These are phyloP conservation scores for Vitis hybrid DNA, from an alignment of 177 flowering plant species.

Conservation along the genomic window DNA sequence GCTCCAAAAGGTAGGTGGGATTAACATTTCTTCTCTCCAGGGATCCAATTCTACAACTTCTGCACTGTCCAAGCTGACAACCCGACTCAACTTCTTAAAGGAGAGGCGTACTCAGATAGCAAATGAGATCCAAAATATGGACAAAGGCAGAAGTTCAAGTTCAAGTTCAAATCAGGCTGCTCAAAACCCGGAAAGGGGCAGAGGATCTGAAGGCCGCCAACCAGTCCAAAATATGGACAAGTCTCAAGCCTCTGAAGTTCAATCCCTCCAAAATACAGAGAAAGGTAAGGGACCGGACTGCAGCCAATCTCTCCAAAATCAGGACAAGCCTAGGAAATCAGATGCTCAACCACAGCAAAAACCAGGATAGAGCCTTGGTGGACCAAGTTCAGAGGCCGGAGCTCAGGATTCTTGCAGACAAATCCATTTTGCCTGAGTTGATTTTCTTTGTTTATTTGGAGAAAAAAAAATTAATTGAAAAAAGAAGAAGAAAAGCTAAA, in stretches of 20 bases:
- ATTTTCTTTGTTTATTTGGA: too few relatives aligned
- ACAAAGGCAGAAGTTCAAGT: conserved; percentile 33
- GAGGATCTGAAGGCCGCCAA: conserved; percentile 20
- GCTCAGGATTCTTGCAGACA: neutral
- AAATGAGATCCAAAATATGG: conserved; percentile 58
- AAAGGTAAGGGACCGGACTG: neutral
- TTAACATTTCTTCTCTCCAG: conserved; percentile 31
- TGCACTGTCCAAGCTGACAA: conserved; percentile 72
- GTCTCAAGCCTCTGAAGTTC: conserved; percentile 19
- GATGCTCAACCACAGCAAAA: conserved; percentile 16
- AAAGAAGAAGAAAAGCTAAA: too few relatives aligned
- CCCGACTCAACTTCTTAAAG: conserved; percentile 73
- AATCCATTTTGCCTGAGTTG: neutral
- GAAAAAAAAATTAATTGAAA: too few relatives aligned
- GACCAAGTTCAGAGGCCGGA: conserved; percentile 29
- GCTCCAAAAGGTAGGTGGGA: neutral
- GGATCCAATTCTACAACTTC: conserved; percentile 47
- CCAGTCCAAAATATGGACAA: conserved; percentile 18
- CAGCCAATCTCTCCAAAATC: conserved; percentile 13
- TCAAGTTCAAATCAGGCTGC: conserved; percentile 27
- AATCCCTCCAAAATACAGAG: conserved; percentile 13
- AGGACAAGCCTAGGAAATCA: conserved; percentile 17
- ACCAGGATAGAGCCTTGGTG: conserved; percentile 4
- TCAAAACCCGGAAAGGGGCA: conserved; percentile 22
- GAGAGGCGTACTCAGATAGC: conserved; percentile 66